phyloP scores from a whole-genome alignment of 2,329 filamentous ascomycete genomes.

The Microcera coccophila region DNA sequence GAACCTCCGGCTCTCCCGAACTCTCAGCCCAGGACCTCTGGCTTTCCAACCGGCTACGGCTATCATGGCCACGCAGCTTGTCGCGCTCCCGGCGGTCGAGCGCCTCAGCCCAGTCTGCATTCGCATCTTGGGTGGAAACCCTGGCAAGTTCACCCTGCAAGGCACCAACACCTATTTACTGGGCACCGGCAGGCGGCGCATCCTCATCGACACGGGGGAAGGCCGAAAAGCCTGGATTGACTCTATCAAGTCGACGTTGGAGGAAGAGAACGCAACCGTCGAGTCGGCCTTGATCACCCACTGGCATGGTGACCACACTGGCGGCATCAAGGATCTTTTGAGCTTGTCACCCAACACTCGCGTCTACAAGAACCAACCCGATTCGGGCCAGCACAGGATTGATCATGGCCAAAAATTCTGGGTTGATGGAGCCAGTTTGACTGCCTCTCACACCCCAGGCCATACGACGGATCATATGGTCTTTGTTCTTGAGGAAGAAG shows the following conservation, averaged over 20 bases:
- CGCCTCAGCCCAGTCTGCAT: conserved; percentile 74
- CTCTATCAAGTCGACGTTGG: conserved; percentile 61
- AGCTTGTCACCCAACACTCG: conserved; percentile 57
- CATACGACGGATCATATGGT: conserved; percentile 82
- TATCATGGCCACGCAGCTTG: conserved; percentile 58
- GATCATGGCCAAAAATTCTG: conserved; percentile 51
- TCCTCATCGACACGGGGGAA: conserved; percentile 89
- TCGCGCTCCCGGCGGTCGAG: conserved; percentile 67
- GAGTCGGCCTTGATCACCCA: conserved; percentile 76
- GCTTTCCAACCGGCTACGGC: background rate
- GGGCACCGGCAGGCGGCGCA: conserved; percentile 66
- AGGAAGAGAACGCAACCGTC: conserved; percentile 64
- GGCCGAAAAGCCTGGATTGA: conserved; percentile 70
- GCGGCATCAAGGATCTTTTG: conserved; percentile 68
- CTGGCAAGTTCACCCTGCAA: conserved; percentile 71
- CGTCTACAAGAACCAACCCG: conserved; percentile 64
- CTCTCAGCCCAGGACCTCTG: background rate
- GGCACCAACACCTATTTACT: conserved; percentile 95
- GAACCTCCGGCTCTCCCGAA: background rate
- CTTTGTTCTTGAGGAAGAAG: conserved; percentile 71
- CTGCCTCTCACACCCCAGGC: conserved; percentile 58
- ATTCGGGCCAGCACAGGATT: conserved; percentile 42
- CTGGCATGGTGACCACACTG: conserved; percentile 85
- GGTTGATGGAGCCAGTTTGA: conserved; percentile 61
- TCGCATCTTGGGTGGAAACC: conserved; percentile 85